Base-by-base conservation (phyloP, 495 filamentous ascomycete genomes). In the Penicillium roqueforti region DNA sequence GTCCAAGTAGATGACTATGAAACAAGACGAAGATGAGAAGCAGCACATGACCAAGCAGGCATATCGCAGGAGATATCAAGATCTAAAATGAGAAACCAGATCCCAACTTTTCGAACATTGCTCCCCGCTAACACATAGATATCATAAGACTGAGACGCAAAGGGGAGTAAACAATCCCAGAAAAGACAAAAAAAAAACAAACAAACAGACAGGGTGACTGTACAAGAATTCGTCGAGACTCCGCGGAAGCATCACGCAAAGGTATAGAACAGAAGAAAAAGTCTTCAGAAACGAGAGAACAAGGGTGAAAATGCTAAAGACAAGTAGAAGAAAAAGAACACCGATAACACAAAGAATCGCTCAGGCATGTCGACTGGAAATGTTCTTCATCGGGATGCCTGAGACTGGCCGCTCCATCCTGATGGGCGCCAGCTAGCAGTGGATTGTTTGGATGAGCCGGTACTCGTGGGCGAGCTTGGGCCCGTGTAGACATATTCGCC, bases 401-500 rank as follows among this genome's bases (percentile, higher is more conserved):
- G 56, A 22, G 56, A 22, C 69, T 67, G 22, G 22, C 22, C 4
- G 23, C 67, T 61, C 64, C 65, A 71, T 13, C 63, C 65, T 9
- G 69, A 62, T 7, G 68, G 54, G 29, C 71, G 73, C 71, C 71
- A 75, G 54, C 65, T 67, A 11, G 73, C 73, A 3, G 70, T 76
- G 2, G 75, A 75, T 31, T 72, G 65, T 58, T 77, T 76, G 22
- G 73, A n/a, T n/a, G n/a, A 73, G 45, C 71, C 65, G 28, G 70
- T 69, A 37, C 69, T 71, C 7, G 72, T 67, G 1, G 74, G 71
- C 16, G 71, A 74, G 41, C 65, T 72, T 9, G 66, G 49, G 32
- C 64, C 65, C 48, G 62, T 60, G 75, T 87, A 91, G 63, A 95
- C 80, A 74, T 93, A 97, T 73, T 97, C 92, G 68, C 90, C 90